Evolutionary conservation across 1,284 basidiomycete genomes (phyloP), one percentile per base, ranked within the genome.

Genomic region (Pyrrhoderma lamaoense): DNA sequence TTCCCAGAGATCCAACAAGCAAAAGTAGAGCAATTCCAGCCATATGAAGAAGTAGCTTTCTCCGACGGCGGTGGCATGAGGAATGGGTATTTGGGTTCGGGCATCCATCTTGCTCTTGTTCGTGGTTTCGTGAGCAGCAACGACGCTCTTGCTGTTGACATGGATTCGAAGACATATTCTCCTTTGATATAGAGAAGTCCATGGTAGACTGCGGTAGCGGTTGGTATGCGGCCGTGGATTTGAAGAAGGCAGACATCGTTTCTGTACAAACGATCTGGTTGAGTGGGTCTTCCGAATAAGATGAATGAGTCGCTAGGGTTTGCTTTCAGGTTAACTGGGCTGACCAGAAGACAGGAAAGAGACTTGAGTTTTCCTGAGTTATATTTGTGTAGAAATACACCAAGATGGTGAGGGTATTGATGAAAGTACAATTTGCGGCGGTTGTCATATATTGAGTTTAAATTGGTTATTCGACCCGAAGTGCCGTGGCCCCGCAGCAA

Each of bases 161-260:
- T 4, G 42, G 18, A 14, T 21, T 14, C 5, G 38, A 5, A 11
- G 27, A 5, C 5, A 5, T 5, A 31, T 42, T 42, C 25, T 46
- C 44, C 36, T 51, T 50, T 39, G 31, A 38, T 37, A 19, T 25
- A 23, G 49, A 45, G 35, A 45, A 51, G 45, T 55, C 53, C 53
- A 55, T 55, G 8, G 25, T 22, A 27, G 45, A 46, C 45, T 47
- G 49, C 9, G 53, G 49, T n/a, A 55, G 49, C 13, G 53, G 53
- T 37, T 55, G 53, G 38, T 55, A 55, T 7, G 47, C 40, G 9
- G 42, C 47, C 9, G 34, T n/a, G 35, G 43, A 38, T 43, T 38
- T 39, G 37, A 47, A 38, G 22, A 23, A 21, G 34, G 38, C n/a
- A 9, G 49, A 51, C 7, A 43, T n/a, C 49, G 45, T 51, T 21